A percentile compares a stretch with the other conserved stretches of the same genome.
phyloP scores from a whole-genome alignment of 495 filamentous ascomycete genomes.

The Friedmanniomyces simplex region DNA sequence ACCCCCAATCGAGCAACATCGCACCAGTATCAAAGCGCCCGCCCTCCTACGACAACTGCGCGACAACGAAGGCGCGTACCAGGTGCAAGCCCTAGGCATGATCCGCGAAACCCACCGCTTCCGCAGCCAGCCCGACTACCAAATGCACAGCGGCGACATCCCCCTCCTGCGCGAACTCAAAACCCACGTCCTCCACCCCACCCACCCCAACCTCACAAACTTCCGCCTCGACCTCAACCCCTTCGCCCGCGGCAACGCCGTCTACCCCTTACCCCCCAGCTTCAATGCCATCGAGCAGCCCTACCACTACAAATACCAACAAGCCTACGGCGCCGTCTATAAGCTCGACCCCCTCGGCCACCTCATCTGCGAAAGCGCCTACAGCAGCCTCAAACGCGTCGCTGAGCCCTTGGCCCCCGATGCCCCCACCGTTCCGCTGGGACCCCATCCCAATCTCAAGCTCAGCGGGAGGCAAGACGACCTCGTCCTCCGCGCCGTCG shows the following conservation, averaged over 20 bases:
- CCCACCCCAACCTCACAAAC: conserved; percentile 59
- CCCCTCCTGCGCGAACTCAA: conserved; percentile 56
- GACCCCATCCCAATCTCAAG: background rate
- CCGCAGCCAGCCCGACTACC: conserved; percentile 64
- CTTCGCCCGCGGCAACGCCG: conserved; percentile 44
- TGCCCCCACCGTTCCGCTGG: conserved; percentile 38
- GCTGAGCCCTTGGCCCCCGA: conserved; percentile 56
- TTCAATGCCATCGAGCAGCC: conserved; percentile 58
- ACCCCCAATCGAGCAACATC: background rate
- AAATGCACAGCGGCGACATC: conserved; percentile 52
- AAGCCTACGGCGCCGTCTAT: conserved; percentile 33
- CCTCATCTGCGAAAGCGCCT: conserved; percentile 43
- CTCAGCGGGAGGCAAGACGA: background rate
- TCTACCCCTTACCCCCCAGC: conserved; percentile 69
- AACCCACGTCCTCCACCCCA: conserved; percentile 51
- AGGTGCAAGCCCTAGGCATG: conserved; percentile 58
- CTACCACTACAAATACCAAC: conserved; percentile 47
- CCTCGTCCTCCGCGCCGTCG: conserved; percentile 37
- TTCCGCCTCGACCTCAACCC: conserved; percentile 60
- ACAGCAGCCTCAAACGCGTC: conserved; percentile 39
- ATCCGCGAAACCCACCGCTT: conserved; percentile 79
- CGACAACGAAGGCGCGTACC: conserved; percentile 61
- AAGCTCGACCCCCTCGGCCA: conserved; percentile 32
- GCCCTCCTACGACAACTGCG: conserved; percentile 52
- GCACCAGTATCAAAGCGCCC: conserved; percentile 3